A percentile compares a stretch with the other conserved stretches of the same genome.
Conservation (phyloP, 306 rosid species). For the Ochetophila trinervis region DNA sequence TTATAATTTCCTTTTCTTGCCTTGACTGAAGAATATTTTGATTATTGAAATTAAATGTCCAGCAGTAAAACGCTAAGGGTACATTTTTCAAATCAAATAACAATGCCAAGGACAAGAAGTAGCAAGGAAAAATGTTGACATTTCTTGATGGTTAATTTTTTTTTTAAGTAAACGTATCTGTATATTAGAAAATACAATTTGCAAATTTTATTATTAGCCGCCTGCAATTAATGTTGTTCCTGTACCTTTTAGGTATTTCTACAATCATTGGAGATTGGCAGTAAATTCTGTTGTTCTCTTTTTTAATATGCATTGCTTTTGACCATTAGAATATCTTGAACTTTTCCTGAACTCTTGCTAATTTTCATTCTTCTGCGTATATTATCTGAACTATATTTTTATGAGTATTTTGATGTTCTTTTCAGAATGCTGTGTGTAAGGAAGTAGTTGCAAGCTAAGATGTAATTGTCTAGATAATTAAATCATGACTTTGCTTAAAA, state of each 20-base stretch:
- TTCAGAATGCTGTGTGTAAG: too few species aligned
- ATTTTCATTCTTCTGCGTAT: too few species aligned
- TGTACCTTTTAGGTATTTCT: background rate
- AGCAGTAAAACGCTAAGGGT: background rate
- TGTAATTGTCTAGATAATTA: background rate
- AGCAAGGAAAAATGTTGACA: background rate
- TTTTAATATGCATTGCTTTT: background rate
- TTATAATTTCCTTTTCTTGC: slow-evolving; percentile 3
- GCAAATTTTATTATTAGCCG: background rate
- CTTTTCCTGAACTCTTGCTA: too few species aligned
- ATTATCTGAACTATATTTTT: too few species aligned
- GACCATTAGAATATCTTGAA: background rate
- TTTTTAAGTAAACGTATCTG: background rate
- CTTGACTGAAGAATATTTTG: background rate
- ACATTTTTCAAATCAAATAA: background rate
- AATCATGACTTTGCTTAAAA: background rate
- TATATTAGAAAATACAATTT: background rate
- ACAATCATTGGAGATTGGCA: background rate
- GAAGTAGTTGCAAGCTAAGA: too few species aligned
- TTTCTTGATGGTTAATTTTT: background rate
- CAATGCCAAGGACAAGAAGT: background rate
- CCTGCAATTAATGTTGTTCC: background rate
- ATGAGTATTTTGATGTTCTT: too few species aligned
- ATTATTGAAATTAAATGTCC: slow-evolving; percentile 2
- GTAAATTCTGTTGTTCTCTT: background rate